Percentiles rank a stretch among this genome's conserved stretches.
phyloP scores from a whole-genome alignment of 225 moss, liverwort and hornwort species.

The Thuidium tamariscinum region DNA sequence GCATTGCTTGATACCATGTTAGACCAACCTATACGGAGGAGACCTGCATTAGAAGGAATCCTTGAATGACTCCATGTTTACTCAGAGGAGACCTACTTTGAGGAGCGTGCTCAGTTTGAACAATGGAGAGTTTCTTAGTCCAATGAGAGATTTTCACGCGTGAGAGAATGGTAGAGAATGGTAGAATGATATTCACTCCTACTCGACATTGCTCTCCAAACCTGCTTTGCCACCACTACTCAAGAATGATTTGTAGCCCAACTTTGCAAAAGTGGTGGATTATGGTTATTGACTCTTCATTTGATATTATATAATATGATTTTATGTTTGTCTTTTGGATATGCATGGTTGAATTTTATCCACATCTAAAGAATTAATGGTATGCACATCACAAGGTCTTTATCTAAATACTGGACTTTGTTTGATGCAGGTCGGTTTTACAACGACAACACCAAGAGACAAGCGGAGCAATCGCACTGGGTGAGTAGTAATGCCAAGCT shows the following conservation, averaged over 20 bases:
- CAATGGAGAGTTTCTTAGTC: neutral
- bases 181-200: no score
- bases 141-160: neutral
- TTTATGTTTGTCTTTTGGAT: no score
- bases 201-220: neutral
- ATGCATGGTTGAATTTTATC: neutral
- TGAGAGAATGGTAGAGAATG: no score
- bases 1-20: neutral
- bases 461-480: no score
- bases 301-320: neutral
- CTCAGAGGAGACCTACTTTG: neutral
- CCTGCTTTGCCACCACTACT: neutral
- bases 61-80: neutral
- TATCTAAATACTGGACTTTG: no score
- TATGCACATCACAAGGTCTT: no score
- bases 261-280: neutral
- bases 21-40: rapidly evolving
- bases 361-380: neutral
- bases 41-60: neutral
- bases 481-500: no score
- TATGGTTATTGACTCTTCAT: neutral
- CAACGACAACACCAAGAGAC: no score
- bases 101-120: no score
- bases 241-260: neutral
- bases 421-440: no score